Base-by-base conservation (phyloP, 139 green algal species). In the Volvox reticuliferus region DNA sequence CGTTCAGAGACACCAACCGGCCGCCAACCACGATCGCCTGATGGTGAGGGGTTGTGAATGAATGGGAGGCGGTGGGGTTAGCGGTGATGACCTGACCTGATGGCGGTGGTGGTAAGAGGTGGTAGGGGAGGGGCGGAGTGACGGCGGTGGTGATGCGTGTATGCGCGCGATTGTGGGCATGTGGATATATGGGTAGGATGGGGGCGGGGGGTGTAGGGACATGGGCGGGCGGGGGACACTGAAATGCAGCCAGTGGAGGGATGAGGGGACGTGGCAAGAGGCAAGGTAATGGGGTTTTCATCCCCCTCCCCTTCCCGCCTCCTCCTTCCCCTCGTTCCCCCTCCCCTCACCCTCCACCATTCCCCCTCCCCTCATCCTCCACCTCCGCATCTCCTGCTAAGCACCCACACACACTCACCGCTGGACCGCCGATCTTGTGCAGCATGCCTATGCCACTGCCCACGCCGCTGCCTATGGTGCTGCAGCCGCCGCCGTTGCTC, bases 11-110 rank as follows among this genome's bases (percentile, higher is more conserved):
- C 30, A 87, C 36, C 36, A 87, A 26, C 44, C 82, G 82, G 30
- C 62, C 62, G 82, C 82, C 82, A 21, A 87, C 62, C 30, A 75
- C 30, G 30, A 87, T 75, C n/a, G 82, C n/a, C 82, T 87, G 82
- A 0, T 67, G 22, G 44, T 2, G 79, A 73, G n/a, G n/a, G n/a
- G n/a, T n/a, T n/a, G n/a, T n/a, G n/a, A n/a, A n/a, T n/a, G n/a
- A n/a, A n/a, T n/a, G n/a, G n/a, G n/a, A n/a, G n/a, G n/a, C n/a
- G n/a, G n/a, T n/a, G n/a, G n/a, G n/a, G n/a, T n/a, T n/a, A n/a
- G n/a, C n/a, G n/a, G n/a, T n/a, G n/a, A n/a, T n/a, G 62, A 69
- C 62, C 62, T 17, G 17, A 19, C 17, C 62, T 19, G 17, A 69
- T 69, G 55, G 55, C 5, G 19, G 50, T 16, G 80, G 79, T 69